Percentiles rank a stretch among this genome's conserved stretches.
Conservation (phyloP, 2,329 filamentous ascomycete species). For the Fusarium concolor region DNA sequence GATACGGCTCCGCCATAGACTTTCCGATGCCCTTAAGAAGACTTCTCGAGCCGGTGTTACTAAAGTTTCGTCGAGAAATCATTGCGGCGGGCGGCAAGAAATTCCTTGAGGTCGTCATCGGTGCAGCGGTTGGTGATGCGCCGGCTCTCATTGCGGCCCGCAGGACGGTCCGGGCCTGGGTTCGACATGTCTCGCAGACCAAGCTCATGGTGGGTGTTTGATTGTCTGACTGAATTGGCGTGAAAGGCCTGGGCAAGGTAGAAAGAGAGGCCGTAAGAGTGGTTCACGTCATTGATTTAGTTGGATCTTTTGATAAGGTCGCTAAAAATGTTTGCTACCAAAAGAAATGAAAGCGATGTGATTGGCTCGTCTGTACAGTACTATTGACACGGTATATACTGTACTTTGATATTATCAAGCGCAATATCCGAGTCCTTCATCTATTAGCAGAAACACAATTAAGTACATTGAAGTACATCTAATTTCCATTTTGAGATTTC, state of each 20-base stretch:
- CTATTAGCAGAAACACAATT: neutral
- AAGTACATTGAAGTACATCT: conserved; percentile 14
- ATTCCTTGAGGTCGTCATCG: conserved; percentile 28
- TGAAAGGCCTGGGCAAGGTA: conserved; percentile 13
- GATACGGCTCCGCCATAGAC: conserved; percentile 66
- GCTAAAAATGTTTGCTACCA: conserved; percentile 14
- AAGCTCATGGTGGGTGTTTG: conserved; percentile 42
- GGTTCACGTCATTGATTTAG: conserved; percentile 48
- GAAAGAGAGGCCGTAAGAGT: conserved; percentile 22
- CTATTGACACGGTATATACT: conserved; percentile 15
- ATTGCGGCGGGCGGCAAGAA: conserved; percentile 32
- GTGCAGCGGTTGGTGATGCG: conserved; percentile 44
- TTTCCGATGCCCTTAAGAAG: conserved; percentile 52
- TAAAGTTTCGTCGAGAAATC: conserved; percentile 51
- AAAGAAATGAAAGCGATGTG: conserved; percentile 15
- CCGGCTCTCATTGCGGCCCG: conserved; percentile 50
- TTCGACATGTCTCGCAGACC: conserved; percentile 63
- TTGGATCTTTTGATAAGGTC: conserved; percentile 40
- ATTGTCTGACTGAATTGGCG: neutral
- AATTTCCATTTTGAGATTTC: neutral
- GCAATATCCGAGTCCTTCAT: neutral
- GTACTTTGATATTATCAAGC: conserved; percentile 1
- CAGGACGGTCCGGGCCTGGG: conserved; percentile 57
- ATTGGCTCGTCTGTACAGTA: conserved; percentile 38
- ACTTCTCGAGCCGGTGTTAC: conserved; percentile 49